phyloP scores from a whole-genome alignment of 2,329 filamentous ascomycete species.

The Aspergillus eucalypticola region DNA sequence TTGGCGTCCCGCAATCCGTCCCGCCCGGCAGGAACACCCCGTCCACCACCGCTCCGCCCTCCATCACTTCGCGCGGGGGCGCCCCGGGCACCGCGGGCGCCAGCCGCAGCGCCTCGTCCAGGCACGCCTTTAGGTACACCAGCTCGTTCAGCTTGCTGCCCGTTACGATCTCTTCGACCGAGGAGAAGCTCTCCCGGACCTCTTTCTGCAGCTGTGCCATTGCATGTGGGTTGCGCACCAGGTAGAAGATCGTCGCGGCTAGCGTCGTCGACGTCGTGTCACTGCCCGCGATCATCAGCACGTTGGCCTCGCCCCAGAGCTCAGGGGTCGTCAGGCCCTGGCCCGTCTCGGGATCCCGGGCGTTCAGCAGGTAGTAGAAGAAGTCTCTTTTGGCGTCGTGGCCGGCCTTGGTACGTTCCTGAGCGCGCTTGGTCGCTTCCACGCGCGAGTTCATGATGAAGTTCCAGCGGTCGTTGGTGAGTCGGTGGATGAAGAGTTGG shows the following conservation, averaged over 20 bases:
- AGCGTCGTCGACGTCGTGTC: slow-evolving; percentile 70
- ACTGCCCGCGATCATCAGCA: slow-evolving; percentile 70
- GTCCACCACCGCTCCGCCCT: slow-evolving; percentile 40
- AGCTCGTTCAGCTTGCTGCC: slow-evolving; percentile 38
- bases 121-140: slow-evolving; percentile 43
- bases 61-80: slow-evolving; percentile 41
- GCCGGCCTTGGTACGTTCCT: slow-evolving; percentile 57
- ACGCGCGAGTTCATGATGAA: slow-evolving; percentile 72
- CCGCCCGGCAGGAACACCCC: slow-evolving; percentile 50
- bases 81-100: slow-evolving; percentile 42
- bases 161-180: slow-evolving; percentile 41
- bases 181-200: slow-evolving; percentile 36
- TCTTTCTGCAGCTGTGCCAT: slow-evolving; percentile 37
- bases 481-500: slow-evolving; percentile 65
- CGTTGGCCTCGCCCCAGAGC: slow-evolving; percentile 70
- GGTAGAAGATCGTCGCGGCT: slow-evolving; percentile 44
- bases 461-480: slow-evolving; percentile 65
- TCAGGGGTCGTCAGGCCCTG: slow-evolving; percentile 65
- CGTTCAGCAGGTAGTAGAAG: slow-evolving; percentile 73
- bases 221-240: slow-evolving; percentile 36
- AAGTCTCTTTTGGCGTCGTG: slow-evolving; percentile 70
- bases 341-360: slow-evolving; percentile 70
- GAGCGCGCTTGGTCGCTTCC: slow-evolving; percentile 67
- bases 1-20: slow-evolving; percentile 64
- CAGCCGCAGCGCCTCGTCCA: slow-evolving; percentile 46